Conservation (phyloP, 1,284 basidiomycete species). For the Cronartium quercuum region DNA sequence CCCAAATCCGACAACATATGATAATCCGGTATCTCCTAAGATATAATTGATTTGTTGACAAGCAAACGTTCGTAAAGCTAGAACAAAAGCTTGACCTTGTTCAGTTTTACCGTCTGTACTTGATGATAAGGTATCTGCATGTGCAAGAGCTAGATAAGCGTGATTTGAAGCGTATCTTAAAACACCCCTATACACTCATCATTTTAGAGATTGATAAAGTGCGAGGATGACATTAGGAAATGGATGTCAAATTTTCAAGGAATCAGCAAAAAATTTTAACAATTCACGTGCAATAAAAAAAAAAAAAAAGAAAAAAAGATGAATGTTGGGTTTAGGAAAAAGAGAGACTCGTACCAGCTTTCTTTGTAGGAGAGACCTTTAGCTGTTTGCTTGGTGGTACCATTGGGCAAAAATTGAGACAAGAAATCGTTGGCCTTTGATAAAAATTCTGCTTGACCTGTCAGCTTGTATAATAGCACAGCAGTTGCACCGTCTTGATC, state of each 20-base stretch:
- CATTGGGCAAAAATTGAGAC: background rate
- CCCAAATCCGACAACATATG: background rate
- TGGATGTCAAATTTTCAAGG: too few relatives aligned
- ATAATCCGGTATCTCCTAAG: background rate
- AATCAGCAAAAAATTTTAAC: too few relatives aligned
- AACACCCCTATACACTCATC: background rate
- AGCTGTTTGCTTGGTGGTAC: background rate
- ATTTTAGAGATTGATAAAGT: too few relatives aligned
- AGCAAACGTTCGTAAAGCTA: background rate
- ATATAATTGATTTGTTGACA: slow-evolving; percentile 1
- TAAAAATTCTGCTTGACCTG: background rate
- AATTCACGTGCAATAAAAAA: too few relatives aligned
- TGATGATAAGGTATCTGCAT: background rate
- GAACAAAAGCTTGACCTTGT: background rate
- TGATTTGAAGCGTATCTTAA: background rate
- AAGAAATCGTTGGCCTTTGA: background rate
- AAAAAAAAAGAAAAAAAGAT: too few relatives aligned
- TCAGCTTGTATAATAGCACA: background rate
- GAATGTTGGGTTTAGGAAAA: background rate
- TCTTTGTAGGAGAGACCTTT: background rate
- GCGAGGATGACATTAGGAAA: background rate
- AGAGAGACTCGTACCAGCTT: background rate
- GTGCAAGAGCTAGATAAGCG: background rate
- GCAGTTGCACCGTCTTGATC: background rate
- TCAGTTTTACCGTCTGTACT: background rate